Base-by-base conservation (phyloP, 495 filamentous ascomycete species). In the Talaromyces thailandensis region DNA sequence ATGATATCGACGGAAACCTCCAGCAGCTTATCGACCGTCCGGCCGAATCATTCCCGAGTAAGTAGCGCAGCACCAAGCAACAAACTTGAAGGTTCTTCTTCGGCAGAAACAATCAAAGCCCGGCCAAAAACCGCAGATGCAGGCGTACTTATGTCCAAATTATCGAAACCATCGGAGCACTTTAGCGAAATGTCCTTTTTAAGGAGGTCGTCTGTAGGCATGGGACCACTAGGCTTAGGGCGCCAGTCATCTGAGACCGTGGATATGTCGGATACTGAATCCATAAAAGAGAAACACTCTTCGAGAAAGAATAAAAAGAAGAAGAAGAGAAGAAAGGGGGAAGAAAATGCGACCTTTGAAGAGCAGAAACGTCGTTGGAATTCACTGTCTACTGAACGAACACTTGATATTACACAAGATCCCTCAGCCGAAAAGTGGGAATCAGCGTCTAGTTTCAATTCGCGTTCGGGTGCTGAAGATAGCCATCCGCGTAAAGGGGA, bases 1-100 rank as follows among this genome's bases (percentile, higher is more conserved):
- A 79, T 88, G 7, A 81, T 90, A 7, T 93, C 89, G 2, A 87
- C 84, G 7, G 88, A 92, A 63, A 87, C 88, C 0, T 85, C 88
- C 51, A 90, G 84, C 64, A 91, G 82, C 24, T 70, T 83, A 48
- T 75, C 77, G 26, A 87, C 82, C 4, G 74, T 86, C 21, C 80
- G 85, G 29, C 61, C 66, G 28, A 61, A 74, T 21, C 65, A 66
- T 28, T 74, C 74, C 21, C 69, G 75, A 16, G 70, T 65, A 21
- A 62, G 55, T 61, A 62, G 51, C 29, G 60, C 31, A n/a, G 35
- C 50, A 11, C 60, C 63, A 43, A 70, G 70, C 14, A 58, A 69
- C 18, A 75, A 77, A 58, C 66, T 70, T 35, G 68, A 61, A 16
- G 43, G 31, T 21, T 28, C 26, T 29, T 52, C 59, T n/a, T 55